Percentiles rank a stretch among this genome's conserved stretches.
phyloP scores from a whole-genome alignment of 805 yeast genomes.

The Sugiyamaella marilandica region DNA sequence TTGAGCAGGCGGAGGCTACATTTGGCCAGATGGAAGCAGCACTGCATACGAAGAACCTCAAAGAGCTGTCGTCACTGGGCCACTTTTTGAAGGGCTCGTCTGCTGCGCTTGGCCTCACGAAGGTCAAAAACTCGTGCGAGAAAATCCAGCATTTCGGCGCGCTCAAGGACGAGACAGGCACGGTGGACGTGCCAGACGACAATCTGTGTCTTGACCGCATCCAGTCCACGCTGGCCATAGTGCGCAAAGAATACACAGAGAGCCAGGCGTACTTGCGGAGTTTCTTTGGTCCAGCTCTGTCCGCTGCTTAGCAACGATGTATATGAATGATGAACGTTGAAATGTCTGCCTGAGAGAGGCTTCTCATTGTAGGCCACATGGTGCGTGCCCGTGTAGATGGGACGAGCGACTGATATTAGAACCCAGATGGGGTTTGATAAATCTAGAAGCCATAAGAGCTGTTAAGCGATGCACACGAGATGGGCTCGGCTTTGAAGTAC shows the following conservation, averaged over 20 bases:
- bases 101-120: slow-evolving; percentile 82
- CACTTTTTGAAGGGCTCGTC: slow-evolving; percentile 95
- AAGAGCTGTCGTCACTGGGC: slow-evolving; percentile 67
- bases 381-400: too few relatives aligned
- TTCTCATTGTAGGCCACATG: too few relatives aligned
- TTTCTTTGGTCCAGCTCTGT: slow-evolving; percentile 24
- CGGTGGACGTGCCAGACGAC: slow-evolving; percentile 27
- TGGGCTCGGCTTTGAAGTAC: too few relatives aligned
- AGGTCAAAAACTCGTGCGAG: slow-evolving; percentile 84
- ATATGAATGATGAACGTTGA: not conserved
- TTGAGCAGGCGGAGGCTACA: slow-evolving; percentile 82
- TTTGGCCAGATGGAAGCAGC: slow-evolving; percentile 63
- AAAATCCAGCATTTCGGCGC: slow-evolving; percentile 87
- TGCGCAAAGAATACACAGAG: slow-evolving; percentile 34
- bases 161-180: slow-evolving; percentile 36
- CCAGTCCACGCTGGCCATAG: slow-evolving; percentile 25
- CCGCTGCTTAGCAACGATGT: not conserved
- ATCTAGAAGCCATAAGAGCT: too few relatives aligned
- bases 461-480: too few relatives aligned
- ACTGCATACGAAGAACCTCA: slow-evolving; percentile 42
- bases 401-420: too few relatives aligned
- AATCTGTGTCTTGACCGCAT: slow-evolving; percentile 33
- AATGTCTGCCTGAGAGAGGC: too few relatives aligned
- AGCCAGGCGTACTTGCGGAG: slow-evolving; percentile 27
- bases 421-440: too few relatives aligned